Conservation (phyloP, 2,329 filamentous ascomycete genomes). For the Cadophora sp. region DNA sequence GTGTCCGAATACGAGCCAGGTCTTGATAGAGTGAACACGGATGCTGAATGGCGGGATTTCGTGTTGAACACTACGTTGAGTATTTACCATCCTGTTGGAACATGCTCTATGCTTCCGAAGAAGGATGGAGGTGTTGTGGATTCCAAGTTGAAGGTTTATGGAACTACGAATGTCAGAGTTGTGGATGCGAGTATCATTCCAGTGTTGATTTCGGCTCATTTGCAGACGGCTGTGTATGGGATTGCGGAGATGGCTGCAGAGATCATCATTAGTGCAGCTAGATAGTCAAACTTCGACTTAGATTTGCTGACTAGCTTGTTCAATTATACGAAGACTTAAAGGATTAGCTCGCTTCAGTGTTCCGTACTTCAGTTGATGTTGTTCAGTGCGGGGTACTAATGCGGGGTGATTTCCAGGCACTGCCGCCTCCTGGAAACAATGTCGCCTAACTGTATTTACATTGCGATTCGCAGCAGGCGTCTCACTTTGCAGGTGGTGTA, state of each 20-base stretch:
- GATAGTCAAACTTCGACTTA: too few relatives aligned
- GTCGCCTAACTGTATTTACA: too few relatives aligned
- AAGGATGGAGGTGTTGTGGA: conserved; percentile 35
- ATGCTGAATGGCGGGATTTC: conserved; percentile 29
- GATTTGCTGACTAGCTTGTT: too few relatives aligned
- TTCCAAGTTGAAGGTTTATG: conserved; percentile 33
- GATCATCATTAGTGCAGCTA: conserved; percentile 22
- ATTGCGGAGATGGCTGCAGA: conserved; percentile 37
- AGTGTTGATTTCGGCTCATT: conserved; percentile 29
- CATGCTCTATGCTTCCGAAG: conserved; percentile 35
- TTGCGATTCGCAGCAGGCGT: too few relatives aligned
- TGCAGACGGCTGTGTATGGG: conserved; percentile 33
- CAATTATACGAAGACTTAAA: too few relatives aligned
- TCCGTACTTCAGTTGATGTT: too few relatives aligned
- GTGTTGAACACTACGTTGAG: conserved; percentile 25
- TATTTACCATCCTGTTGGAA: conserved; percentile 34
- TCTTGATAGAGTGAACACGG: conserved; percentile 25
- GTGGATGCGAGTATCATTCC: conserved; percentile 39
- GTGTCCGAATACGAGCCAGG: conserved; percentile 37
- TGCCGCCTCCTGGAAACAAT: too few relatives aligned
- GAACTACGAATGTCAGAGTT: conserved; percentile 30
- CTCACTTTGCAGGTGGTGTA: too few relatives aligned
- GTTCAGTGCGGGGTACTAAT: too few relatives aligned
- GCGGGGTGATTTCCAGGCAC: too few relatives aligned
- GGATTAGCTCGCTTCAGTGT: too few relatives aligned